Evolutionary conservation across 2,329 filamentous ascomycete genomes (phyloP), one percentile per base, ranked within the genome.

Genomic region (Zymoseptoria pseudotritici): DNA sequence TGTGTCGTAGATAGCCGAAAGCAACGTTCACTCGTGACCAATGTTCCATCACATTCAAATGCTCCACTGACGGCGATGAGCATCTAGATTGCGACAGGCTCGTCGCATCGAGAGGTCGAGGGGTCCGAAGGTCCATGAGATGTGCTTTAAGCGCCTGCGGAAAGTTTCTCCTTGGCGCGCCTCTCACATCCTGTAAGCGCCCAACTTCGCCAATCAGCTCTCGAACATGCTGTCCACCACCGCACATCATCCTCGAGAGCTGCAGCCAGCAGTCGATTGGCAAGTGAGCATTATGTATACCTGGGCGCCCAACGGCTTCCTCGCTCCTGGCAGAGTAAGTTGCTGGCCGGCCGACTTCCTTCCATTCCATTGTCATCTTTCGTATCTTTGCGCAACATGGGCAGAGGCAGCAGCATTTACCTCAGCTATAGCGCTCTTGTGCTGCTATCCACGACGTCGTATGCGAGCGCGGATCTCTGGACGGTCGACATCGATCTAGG

Each of bases 401-500:
- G 65, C 46, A 56, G 67, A 61, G 65, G 66, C 31, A 61, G 67
- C 26, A 53, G 59, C 8, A 50, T 57, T 36, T 68, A 68, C 60
- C 55, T 70, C 56, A 67, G 63, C 67, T 71, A 70, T 57, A 66
- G 65, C 20, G 68, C 70, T 29, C 60, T 70, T 3, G 61, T 67
- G 2, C 64, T 72, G 19, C 63, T 71, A 9, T 69, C 66, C n/a
- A 55, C 56, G 8, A 52, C 57, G 5, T 52, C 61, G 13, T 11
- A 26, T 52, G 58, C 60, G 36, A 63, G 53, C 46, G 64, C 65
- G 19, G 64, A 62, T 50, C 67, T 76, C 51, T 76, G 74, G 74
- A 62, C 64, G 36, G 66, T 83, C 57, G 69, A 75, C 63, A 81
- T 85, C 70, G 79, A 83, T 69, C 79, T 79, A 65, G 77, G 76